A percentile compares a stretch with the other conserved stretches of the same genome.
phyloP scores from a whole-genome alignment of 495 filamentous ascomycete genomes.

The Neurospora africana region DNA sequence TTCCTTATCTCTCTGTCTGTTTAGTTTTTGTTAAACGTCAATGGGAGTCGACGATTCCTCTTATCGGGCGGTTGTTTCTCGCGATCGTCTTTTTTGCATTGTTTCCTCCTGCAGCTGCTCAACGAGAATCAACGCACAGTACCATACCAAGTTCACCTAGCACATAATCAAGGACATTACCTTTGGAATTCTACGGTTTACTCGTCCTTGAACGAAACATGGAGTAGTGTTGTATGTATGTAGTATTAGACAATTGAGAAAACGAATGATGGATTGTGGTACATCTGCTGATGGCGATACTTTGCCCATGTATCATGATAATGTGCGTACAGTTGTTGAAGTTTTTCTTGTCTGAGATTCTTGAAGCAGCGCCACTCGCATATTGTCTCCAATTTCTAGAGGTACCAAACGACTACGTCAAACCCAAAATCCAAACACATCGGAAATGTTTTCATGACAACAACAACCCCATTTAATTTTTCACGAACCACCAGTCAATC shows the following conservation, averaged over 20 bases:
- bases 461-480: neutral
- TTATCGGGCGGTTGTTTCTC: neutral
- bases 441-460: neutral
- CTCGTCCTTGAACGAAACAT: neutral
- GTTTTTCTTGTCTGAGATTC: neutral
- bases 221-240: neutral
- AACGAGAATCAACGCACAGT: neutral
- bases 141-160: neutral
- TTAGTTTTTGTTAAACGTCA: neutral
- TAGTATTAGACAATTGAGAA: neutral
- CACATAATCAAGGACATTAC: neutral
- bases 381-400: neutral
- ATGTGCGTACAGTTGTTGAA: neutral
- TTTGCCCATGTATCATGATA: neutral
- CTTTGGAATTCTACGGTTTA: neutral
- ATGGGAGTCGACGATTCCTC: neutral
- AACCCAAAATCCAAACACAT: neutral
- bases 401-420: neutral
- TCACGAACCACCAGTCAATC: neutral
- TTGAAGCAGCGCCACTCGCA: neutral
- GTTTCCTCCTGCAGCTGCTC: neutral
- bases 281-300: neutral
- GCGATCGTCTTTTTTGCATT: neutral
- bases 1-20: neutral
- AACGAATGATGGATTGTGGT: neutral